Percentiles rank a stretch among this genome's conserved stretches.
Evolutionary conservation across 1,139 yeast genomes (phyloP).

Genomic region (Scheffersomyces illinoinensis): DNA sequence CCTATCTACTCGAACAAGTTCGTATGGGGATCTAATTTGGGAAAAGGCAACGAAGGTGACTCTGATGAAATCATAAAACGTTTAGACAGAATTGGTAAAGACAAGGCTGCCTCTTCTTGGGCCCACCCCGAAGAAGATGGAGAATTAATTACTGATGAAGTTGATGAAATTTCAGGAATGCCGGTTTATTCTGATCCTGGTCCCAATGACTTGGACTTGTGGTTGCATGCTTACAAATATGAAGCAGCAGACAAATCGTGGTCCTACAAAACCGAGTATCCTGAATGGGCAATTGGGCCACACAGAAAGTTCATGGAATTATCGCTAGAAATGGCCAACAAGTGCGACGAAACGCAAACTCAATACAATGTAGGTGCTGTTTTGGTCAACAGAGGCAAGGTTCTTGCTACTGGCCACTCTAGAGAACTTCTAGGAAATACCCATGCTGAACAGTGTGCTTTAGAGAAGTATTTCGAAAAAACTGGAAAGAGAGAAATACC

Average conservation of each 20-base stretch:
- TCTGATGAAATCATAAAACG: slow-evolving; percentile 43
- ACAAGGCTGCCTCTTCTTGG: slow-evolving; percentile 69
- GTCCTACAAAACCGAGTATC: slow-evolving; percentile 78
- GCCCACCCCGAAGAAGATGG: slow-evolving; percentile 58
- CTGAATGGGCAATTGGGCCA: slow-evolving; percentile 79
- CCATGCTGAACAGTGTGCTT: slow-evolving; percentile 96
- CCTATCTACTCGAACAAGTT: slow-evolving; percentile 71
- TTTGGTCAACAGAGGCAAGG: slow-evolving; percentile 62
- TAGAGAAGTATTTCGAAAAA: slow-evolving; percentile 63
- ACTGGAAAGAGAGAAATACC: slow-evolving; percentile 55
- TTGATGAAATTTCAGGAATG: slow-evolving; percentile 69
- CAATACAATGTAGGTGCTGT: slow-evolving; percentile 96
- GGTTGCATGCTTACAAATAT: slow-evolving; percentile 88
- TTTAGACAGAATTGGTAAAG: slow-evolving; percentile 69
- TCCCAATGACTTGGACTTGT: slow-evolving; percentile 77
- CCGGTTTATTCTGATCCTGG: slow-evolving; percentile 87
- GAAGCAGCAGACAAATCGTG: slow-evolving; percentile 59
- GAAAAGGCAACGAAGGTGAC: slow-evolving; percentile 53
- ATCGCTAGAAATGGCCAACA: slow-evolving; percentile 76
- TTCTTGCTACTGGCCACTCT: slow-evolving; percentile 81
- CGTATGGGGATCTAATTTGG: slow-evolving; percentile 72
- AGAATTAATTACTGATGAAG: slow-evolving; percentile 56
- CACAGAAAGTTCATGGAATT: slow-evolving; percentile 56
- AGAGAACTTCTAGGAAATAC: slow-evolving; percentile 94
- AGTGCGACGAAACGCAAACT: slow-evolving; percentile 80